phyloP scores from a whole-genome alignment of 2,329 filamentous ascomycete genomes.

The Aureobasidium sp. region DNA sequence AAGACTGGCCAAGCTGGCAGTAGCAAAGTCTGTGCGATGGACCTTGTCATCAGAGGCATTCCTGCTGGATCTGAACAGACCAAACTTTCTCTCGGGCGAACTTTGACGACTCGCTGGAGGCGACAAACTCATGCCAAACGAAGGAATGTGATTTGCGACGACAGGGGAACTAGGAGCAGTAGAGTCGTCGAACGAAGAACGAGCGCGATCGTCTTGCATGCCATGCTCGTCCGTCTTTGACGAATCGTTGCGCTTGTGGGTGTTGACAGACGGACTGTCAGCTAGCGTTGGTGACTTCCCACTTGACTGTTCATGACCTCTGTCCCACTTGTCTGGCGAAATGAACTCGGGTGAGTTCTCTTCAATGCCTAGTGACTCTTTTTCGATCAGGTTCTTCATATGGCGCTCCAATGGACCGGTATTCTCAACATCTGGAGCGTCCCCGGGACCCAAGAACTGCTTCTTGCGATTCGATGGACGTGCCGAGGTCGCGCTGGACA shows the following conservation, averaged over 20 bases:
- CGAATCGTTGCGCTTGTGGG: not conserved
- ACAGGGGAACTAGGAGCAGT: conserved; percentile 34
- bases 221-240: conserved; percentile 1
- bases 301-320: not conserved
- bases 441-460: conserved; percentile 49
- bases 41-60: conserved; percentile 27
- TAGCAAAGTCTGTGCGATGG: conserved; percentile 28
- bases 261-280: not conserved
- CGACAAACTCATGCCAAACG: conserved; percentile 31
- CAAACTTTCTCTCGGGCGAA: conserved; percentile 32
- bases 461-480: conserved; percentile 40
- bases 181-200: conserved; percentile 35
- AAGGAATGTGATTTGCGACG: conserved; percentile 26
- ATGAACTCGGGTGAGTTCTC: conserved; percentile 31
- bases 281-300: not conserved
- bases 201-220: conserved; percentile 24
- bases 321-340: conserved; percentile 37
- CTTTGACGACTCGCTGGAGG: conserved; percentile 29
- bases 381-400: conserved; percentile 38
- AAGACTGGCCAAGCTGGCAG: conserved; percentile 3
- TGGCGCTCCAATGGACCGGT: conserved; percentile 41
- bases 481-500: conserved; percentile 30
- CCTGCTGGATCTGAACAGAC: conserved; percentile 35
- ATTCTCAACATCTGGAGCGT: conserved; percentile 33
- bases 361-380: conserved; percentile 31